Conservation (phyloP, 108 stramenopile species). For the Cyclostephanos tholiformis region DNA sequence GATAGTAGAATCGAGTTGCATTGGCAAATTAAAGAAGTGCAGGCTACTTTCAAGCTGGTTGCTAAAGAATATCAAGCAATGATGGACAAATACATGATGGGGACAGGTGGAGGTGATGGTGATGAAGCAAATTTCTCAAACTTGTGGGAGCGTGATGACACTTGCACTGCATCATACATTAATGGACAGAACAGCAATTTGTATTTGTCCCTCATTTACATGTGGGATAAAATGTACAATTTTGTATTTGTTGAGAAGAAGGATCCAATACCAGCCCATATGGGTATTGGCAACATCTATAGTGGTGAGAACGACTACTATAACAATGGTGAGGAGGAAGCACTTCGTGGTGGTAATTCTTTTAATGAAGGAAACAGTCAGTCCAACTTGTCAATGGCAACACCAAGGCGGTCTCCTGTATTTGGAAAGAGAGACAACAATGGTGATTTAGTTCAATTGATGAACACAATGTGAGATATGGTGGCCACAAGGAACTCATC, state of each 20-base stretch:
- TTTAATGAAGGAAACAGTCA: no score
- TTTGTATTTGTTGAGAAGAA: conserved; percentile 1
- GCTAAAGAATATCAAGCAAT: background rate
- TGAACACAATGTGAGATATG: no score
- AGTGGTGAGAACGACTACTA: no score
- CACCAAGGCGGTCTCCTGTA: no score
- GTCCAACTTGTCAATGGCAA: no score
- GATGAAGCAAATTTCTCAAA: background rate
- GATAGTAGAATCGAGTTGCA: no score
- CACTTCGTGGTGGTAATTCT: no score
- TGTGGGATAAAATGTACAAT: conserved; percentile 7
- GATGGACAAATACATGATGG: conserved; percentile 5
- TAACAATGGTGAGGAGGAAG: no score
- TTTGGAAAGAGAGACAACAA: conserved; percentile 1
- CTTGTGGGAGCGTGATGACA: background rate
- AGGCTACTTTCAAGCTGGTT: no score
- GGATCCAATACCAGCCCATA: background rate
- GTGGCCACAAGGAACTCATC: no score
- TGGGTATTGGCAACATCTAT: background rate
- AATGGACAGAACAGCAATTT: background rate
- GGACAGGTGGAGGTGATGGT: conserved; percentile 2
- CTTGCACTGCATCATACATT: background rate
- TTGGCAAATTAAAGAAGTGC: no score
- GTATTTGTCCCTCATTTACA: conserved; percentile 1
- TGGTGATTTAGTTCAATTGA: no score